phyloP scores from a whole-genome alignment of 73 alveolate species.

The Symbiodinium natans region DNA sequence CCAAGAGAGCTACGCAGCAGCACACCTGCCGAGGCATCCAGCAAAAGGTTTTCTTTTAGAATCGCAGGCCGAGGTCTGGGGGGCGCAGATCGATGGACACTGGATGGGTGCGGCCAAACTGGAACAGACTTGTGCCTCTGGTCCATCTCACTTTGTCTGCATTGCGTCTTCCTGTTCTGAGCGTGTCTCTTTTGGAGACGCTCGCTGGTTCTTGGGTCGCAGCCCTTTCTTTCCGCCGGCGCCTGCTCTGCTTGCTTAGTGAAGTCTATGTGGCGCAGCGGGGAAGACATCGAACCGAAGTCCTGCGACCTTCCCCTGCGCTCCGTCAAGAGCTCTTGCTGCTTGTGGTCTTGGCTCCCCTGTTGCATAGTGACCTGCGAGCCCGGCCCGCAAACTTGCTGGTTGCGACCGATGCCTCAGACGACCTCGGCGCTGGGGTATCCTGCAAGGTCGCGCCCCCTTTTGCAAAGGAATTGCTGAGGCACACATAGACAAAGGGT shows the following conservation, averaged over 20 bases:
- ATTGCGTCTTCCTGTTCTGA: background rate
- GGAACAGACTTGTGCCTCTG: background rate
- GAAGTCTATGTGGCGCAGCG: background rate
- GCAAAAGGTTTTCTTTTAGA: too few species aligned
- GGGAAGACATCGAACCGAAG: background rate
- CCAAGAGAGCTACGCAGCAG: background rate
- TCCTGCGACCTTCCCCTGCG: background rate
- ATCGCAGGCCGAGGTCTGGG: too few species aligned
- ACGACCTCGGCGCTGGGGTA: background rate
- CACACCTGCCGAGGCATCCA: background rate
- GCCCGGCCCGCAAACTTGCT: background rate
- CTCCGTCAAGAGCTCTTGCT: background rate
- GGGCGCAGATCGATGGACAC: background rate
- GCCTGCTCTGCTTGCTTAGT: too few species aligned
- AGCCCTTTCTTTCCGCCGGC: too few species aligned
- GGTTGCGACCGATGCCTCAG: background rate
- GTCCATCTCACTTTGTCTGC: background rate
- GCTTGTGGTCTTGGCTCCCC: background rate
- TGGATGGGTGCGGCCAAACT: background rate
- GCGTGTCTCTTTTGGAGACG: too few species aligned
- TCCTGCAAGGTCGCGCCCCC: background rate
- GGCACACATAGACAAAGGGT: background rate
- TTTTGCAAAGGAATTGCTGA: background rate
- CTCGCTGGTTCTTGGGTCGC: too few species aligned
- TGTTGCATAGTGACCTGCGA: background rate